Evolutionary conservation across 2,329 filamentous ascomycete species (phyloP).

Genomic region (Pseudopyrenochaeta lycopersici): DNA sequence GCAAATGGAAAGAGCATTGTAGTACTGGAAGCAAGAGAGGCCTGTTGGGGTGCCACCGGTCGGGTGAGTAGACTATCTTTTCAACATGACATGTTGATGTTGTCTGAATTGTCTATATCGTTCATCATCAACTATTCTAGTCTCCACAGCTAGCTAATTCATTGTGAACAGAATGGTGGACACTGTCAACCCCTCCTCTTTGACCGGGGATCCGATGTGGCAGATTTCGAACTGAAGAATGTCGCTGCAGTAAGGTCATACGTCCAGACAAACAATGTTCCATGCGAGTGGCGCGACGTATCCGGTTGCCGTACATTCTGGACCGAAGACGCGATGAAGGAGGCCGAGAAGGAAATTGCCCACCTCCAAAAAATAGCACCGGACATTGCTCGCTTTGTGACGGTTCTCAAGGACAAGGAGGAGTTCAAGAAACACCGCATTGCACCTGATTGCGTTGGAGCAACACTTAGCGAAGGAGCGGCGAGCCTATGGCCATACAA

Average conservation of each 20-base stretch:
- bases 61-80: slow-evolving; percentile 62
- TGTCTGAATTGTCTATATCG: not conserved
- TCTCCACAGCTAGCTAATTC: slow-evolving; percentile 7
- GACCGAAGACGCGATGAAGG: slow-evolving; percentile 62
- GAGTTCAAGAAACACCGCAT: slow-evolving; percentile 62
- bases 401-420: slow-evolving; percentile 50
- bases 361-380: slow-evolving; percentile 63
- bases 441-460: slow-evolving; percentile 63
- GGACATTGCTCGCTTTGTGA: slow-evolving; percentile 61
- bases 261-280: slow-evolving; percentile 65
- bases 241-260: slow-evolving; percentile 68
- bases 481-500: slow-evolving; percentile 86
- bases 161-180: slow-evolving; percentile 55
- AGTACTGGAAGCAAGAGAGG: slow-evolving; percentile 80
- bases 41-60: slow-evolving; percentile 85
- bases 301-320: slow-evolving; percentile 72
- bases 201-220: slow-evolving; percentile 66
- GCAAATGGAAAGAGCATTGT: slow-evolving; percentile 65
- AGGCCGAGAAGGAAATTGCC: slow-evolving; percentile 61
- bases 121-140: not conserved
- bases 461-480: slow-evolving; percentile 70
- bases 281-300: slow-evolving; percentile 74
- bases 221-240: slow-evolving; percentile 76
- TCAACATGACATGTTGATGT: not conserved
- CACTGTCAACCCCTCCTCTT: slow-evolving; percentile 81